These are phyloP conservation scores for Sphaerulina vaccinii DNA, from an alignment of 2,329 filamentous ascomycete species.

Conservation along the genomic window DNA sequence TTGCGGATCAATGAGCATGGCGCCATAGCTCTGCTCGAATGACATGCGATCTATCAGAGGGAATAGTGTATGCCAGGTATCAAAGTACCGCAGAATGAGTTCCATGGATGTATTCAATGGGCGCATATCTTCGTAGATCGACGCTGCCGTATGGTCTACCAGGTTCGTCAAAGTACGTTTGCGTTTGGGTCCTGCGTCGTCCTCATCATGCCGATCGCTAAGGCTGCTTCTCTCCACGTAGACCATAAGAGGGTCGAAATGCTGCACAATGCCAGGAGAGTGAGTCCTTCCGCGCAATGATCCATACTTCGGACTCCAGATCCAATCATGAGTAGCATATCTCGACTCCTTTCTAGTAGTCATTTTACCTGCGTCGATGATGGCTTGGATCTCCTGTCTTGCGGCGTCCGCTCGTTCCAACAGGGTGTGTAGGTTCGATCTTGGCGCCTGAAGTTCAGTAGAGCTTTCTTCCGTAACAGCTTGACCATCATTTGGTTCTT, in stretches of 20 bases:
- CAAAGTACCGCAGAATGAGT: slow-evolving; percentile 16
- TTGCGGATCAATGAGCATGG: slow-evolving; percentile 5
- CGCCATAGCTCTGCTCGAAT: slow-evolving; percentile 6
- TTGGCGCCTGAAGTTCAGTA: too few species aligned
- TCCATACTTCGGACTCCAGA: background rate
- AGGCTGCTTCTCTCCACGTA: slow-evolving; percentile 10
- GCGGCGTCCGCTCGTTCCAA: background rate
- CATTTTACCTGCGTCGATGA: background rate
- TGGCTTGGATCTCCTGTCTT: background rate
- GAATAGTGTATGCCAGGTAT: slow-evolving; percentile 16
- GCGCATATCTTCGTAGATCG: slow-evolving; percentile 13
- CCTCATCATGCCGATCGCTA: background rate
- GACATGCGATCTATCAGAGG: slow-evolving; percentile 3
- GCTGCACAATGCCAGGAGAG: slow-evolving; percentile 3
- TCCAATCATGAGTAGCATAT: slow-evolving; percentile 6
- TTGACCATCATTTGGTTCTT: background rate
- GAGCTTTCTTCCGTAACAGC: background rate
- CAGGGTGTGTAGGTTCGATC: background rate
- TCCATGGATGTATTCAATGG: slow-evolving; percentile 8
- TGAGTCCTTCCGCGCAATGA: slow-evolving; percentile 9
- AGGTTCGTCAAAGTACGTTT: background rate
- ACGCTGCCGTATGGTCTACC: background rate
- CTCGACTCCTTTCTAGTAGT: background rate
- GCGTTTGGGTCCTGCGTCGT: background rate
- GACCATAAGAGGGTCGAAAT: slow-evolving; percentile 13